Percentiles rank a stretch among this genome's conserved stretches.
These are phyloP conservation scores for Ormosia emarginata DNA, from an alignment of 306 rosid genomes.

Conservation along the genomic window DNA sequence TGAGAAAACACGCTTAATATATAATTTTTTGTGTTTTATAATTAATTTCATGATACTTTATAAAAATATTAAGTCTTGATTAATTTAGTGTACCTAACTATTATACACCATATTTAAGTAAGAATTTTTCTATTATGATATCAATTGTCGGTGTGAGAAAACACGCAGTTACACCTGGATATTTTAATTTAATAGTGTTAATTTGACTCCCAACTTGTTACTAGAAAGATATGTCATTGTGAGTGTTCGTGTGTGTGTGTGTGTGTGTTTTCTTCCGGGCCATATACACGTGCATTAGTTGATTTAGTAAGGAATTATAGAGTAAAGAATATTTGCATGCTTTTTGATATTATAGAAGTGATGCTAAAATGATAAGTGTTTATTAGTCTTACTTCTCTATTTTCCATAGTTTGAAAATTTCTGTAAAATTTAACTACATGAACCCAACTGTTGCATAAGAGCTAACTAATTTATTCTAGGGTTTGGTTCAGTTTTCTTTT, in stretches of 20 bases:
- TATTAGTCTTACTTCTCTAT: neutral
- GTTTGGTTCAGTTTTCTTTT: too few species aligned
- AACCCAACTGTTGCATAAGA: too few species aligned
- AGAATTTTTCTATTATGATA: neutral
- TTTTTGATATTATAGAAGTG: neutral
- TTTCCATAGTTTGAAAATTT: neutral
- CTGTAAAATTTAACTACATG: too few species aligned
- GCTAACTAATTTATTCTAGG: too few species aligned
- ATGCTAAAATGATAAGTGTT: neutral
- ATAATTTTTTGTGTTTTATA: too few species aligned
- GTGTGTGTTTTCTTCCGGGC: neutral
- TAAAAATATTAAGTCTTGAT: too few species aligned
- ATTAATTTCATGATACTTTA: too few species aligned
- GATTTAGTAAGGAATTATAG: neutral
- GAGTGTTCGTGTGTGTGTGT: neutral
- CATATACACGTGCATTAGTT: neutral
- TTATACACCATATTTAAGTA: too few species aligned
- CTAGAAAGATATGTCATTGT: too few species aligned
- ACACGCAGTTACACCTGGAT: too few species aligned
- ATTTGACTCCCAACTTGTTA: neutral
- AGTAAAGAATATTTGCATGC: neutral
- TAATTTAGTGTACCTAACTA: too few species aligned
- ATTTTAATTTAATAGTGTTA: neutral
- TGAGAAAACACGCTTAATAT: too few species aligned
- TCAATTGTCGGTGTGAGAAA: neutral